Conservation (phyloP, 2,329 filamentous ascomycete genomes). For the Hortaea sp. region DNA sequence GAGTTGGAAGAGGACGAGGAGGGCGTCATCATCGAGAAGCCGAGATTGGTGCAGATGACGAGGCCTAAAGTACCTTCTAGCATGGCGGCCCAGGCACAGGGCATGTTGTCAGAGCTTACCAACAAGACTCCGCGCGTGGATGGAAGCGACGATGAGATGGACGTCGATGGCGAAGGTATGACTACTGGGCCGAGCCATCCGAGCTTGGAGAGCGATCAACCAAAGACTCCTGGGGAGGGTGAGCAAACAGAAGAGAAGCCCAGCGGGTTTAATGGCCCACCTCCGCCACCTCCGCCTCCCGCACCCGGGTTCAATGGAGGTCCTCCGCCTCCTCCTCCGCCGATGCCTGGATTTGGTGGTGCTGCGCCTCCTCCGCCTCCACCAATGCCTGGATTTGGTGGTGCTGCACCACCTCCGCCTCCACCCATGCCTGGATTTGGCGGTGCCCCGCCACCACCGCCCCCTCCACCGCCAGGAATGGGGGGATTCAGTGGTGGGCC, state of each 20-base stretch:
- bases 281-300: conserved; percentile 17
- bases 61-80: conserved; percentile 55
- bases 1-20: conserved; percentile 44
- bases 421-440: conserved; percentile 38
- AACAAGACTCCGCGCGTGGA: conserved; percentile 63
- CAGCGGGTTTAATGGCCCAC: conserved; percentile 25
- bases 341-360: conserved; percentile 35
- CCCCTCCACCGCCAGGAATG: conserved; percentile 35
- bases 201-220: conserved; percentile 61
- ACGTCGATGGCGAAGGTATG: conserved; percentile 55
- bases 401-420: conserved; percentile 30
- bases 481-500: conserved; percentile 32
- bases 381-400: conserved; percentile 37
- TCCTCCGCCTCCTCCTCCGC: conserved; percentile 36
- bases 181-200: conserved; percentile 68
- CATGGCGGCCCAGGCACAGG: conserved; percentile 45
- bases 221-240: conserved; percentile 51
- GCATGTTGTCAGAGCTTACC: conserved; percentile 60
- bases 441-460: conserved; percentile 34
- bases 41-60: conserved; percentile 67
- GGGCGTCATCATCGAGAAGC: conserved; percentile 63
- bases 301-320: conserved; percentile 16
- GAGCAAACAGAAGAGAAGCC: conserved; percentile 31
- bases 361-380: conserved; percentile 32
- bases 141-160: conserved; percentile 58